phyloP scores from a whole-genome alignment of 2,329 filamentous ascomycete species.

The Chaetothyriales sp. region DNA sequence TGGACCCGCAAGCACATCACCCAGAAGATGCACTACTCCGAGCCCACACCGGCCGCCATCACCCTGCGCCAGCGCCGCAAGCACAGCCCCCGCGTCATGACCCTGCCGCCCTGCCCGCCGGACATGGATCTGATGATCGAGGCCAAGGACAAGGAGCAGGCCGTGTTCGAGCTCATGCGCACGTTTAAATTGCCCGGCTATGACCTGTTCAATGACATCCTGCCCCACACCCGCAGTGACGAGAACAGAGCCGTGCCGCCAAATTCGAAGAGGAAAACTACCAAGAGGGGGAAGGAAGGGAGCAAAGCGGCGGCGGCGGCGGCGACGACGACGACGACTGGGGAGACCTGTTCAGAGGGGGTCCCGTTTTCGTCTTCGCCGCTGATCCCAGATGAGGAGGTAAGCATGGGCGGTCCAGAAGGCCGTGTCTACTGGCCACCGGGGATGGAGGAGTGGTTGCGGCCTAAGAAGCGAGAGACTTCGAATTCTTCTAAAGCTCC shows the following conservation, averaged over 20 bases:
- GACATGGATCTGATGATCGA: conserved; percentile 98
- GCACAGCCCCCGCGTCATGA: conserved; percentile 64
- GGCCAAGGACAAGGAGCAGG: conserved; percentile 95
- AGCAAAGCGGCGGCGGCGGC: conserved; percentile 26
- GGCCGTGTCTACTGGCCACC: conserved; percentile 78
- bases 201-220: conserved; percentile 57
- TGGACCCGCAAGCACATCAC: conserved; percentile 74
- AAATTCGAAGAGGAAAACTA: conserved; percentile 23
- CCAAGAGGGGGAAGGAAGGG: conserved; percentile 24
- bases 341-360: conserved; percentile 24
- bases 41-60: conserved; percentile 59
- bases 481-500: conserved; percentile 29
- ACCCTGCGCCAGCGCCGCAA: conserved; percentile 67
- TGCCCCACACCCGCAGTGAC: conserved; percentile 62
- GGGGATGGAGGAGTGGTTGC: conserved; percentile 80
- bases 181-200: conserved; percentile 71
- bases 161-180: conserved; percentile 85
- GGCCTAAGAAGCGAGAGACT: conserved; percentile 56
- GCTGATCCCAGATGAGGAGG: conserved; percentile 49
- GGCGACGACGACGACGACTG: too few relatives aligned
- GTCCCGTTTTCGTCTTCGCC: conserved; percentile 26
- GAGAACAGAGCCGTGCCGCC: conserved; percentile 47
- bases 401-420: conserved; percentile 74
- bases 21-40: conserved; percentile 96
- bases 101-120: conserved; percentile 63